A percentile compares a stretch with the other conserved stretches of the same genome.
Evolutionary conservation across 1,284 basidiomycete genomes (phyloP).

Genomic region (Meira nashicola): DNA sequence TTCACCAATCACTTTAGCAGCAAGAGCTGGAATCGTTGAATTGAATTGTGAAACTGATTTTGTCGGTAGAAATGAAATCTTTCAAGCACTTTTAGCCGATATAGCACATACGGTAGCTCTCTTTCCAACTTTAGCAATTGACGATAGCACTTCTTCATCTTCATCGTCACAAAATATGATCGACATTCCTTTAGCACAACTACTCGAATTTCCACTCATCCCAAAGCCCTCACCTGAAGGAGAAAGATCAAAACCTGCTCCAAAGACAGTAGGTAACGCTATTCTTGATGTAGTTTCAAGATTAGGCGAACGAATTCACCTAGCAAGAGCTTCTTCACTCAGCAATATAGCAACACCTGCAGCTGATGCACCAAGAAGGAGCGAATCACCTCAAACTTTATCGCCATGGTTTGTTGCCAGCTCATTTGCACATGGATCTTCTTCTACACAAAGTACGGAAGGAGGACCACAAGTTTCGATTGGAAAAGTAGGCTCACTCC

Average conservation of each 20-base stretch:
- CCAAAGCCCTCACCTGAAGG: constrained; percentile 46
- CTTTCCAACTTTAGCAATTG: constrained; percentile 59
- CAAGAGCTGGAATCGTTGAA: constrained; percentile 78
- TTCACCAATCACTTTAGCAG: constrained; percentile 18
- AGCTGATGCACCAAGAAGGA: constrained; percentile 23
- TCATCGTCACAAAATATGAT: constrained; percentile 7
- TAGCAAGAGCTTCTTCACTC: constrained; percentile 70
- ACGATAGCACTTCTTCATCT: background rate
- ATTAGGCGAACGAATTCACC: constrained; percentile 81
- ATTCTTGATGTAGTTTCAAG: constrained; percentile 76
- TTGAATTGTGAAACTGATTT: constrained; percentile 97
- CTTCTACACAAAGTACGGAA: constrained; percentile 46
- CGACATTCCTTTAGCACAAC: constrained; percentile 24
- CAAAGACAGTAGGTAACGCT: constrained; percentile 65
- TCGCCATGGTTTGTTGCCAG: constrained; percentile 58
- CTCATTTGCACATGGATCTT: constrained; percentile 70
- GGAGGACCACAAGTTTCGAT: constrained; percentile 59
- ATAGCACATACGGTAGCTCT: constrained; percentile 83
- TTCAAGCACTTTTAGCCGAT: constrained; percentile 69
- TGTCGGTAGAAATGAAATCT: constrained; percentile 80
- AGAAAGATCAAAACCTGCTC: constrained; percentile 16
- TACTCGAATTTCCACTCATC: constrained; percentile 51
- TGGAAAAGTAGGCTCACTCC: constrained; percentile 47
- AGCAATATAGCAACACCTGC: constrained; percentile 57
- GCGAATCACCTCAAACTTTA: constrained; percentile 10